Conservation (phyloP, 2,329 filamentous ascomycete species). For the Dactylellina leptospora region DNA sequence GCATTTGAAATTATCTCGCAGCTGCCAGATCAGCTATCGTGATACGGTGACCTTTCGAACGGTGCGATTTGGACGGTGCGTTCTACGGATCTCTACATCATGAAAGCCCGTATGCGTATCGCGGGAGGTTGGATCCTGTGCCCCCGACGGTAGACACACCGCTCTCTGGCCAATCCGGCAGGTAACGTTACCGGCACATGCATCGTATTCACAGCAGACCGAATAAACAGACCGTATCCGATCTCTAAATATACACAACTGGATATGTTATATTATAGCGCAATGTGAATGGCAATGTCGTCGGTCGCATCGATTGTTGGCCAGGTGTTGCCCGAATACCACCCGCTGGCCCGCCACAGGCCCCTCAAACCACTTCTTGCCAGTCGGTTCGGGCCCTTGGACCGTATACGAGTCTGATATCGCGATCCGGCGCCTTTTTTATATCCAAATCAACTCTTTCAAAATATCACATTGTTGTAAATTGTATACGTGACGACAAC, state of each 20-base stretch:
- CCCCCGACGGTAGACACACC: not conserved
- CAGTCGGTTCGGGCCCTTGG: not conserved
- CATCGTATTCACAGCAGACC: not conserved
- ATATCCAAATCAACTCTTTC: slow-evolving; percentile 38
- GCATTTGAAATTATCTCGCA: not conserved
- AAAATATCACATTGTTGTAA: slow-evolving; percentile 53
- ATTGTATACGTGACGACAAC: slow-evolving; percentile 48
- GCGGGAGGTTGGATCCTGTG: too few species aligned
- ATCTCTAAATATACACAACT: too few species aligned
- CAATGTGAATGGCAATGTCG: not conserved
- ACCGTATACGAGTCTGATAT: not conserved
- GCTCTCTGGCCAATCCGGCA: not conserved
- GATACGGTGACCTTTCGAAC: too few species aligned
- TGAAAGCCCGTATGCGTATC: too few species aligned
- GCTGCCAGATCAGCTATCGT: not conserved
- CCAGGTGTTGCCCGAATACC: slow-evolving; percentile 11
- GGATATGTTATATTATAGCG: too few species aligned
- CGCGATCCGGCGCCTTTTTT: slow-evolving; percentile 2
- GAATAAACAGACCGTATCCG: too few species aligned
- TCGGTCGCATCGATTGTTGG: slow-evolving; percentile 13
- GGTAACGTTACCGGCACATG: not conserved
- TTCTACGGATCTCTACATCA: too few species aligned
- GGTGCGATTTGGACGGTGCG: too few species aligned
- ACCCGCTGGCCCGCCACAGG: not conserved
- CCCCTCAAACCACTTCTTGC: not conserved